phyloP scores from a whole-genome alignment of 2,329 filamentous ascomycete genomes.

The Pseudogymnoascus sp. region DNA sequence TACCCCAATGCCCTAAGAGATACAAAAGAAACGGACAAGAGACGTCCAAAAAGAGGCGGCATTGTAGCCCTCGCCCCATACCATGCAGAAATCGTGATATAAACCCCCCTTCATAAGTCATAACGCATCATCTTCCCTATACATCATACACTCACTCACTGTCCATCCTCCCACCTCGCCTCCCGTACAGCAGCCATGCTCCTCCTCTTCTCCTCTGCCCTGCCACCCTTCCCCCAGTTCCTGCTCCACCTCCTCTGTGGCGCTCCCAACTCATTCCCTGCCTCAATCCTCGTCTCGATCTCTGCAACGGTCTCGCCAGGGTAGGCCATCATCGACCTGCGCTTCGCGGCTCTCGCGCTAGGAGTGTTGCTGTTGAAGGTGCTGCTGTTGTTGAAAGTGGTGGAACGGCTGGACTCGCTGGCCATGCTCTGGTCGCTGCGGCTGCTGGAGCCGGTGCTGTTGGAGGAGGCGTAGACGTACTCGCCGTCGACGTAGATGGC shows the following conservation, averaged over 20 bases:
- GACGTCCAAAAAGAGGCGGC: background rate
- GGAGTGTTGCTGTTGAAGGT: background rate
- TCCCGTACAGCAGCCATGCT: slow-evolving; percentile 9
- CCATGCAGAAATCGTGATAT: background rate
- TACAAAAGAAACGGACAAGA: slow-evolving; percentile 1
- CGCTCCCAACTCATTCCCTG: background rate
- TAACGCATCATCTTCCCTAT: background rate
- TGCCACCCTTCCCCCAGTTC: background rate
- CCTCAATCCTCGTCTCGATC: background rate
- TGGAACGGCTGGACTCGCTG: background rate
- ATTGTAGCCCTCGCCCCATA: background rate
- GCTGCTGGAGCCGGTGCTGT: slow-evolving; percentile 12
- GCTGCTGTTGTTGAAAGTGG: background rate
- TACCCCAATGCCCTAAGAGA: background rate
- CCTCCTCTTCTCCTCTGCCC: slow-evolving; percentile 1
- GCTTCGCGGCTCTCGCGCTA: background rate
- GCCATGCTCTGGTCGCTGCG: slow-evolving; percentile 2
- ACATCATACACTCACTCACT: background rate
- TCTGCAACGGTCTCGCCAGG: background rate
- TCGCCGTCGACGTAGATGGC: slow-evolving; percentile 93
- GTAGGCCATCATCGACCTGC: background rate
- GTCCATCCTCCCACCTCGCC: background rate
- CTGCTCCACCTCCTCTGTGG: slow-evolving; percentile 3
- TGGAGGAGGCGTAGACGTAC: slow-evolving; percentile 69
- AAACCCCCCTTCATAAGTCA: background rate